Base-by-base conservation (phyloP, 75 land plant genomes). In the Selaginella moellendorffii region DNA sequence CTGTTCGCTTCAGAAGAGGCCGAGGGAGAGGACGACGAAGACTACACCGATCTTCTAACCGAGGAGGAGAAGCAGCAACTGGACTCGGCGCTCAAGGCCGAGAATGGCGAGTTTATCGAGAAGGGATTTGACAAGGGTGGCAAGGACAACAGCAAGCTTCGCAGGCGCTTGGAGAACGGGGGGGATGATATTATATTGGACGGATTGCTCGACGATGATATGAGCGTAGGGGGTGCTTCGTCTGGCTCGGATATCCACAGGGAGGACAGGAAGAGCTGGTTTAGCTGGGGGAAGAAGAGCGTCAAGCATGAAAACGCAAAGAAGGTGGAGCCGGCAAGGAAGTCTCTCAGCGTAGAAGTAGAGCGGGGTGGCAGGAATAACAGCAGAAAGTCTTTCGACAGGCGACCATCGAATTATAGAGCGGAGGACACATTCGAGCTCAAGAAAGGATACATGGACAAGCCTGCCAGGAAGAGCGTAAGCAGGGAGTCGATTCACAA, bases 21-120 rank as follows among this genome's bases (percentile, higher is more conserved):
- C 27, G 80, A 58, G 10, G 72, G 27, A 19, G 81, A 72, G 10
- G 54, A 71, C 62, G 86, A 76, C 22, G 85, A 88, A 30, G 83
- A 74, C 28, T 82, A 73, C 61, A 74, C 80, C 69, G 92, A 81
- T 67, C 67, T 88, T 5, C 64, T 92, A 60, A 88, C 98, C 10
- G 72, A 83, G 61, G 89, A 92, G 42, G 98, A 92, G 75, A 83
- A 76, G 63, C 69, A 76, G 69, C 98, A 92, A 63, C 62, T 92
- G 52, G 87, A 92, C 66, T 76, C 75, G 54, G 95, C 81, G 8
- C 77, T 92, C 24, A 83, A 72, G 10, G 74, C 72, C 64, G 83
- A 77, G 0, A 75, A 79, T 68, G 31, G 56, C 19, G 85, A 80
- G 28, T 72, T 60, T n/a, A 5, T 54, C n/a, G 76, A 71, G 24